Conservation (phyloP, 2,329 filamentous ascomycete species). For the Teratosphaeria viscida region DNA sequence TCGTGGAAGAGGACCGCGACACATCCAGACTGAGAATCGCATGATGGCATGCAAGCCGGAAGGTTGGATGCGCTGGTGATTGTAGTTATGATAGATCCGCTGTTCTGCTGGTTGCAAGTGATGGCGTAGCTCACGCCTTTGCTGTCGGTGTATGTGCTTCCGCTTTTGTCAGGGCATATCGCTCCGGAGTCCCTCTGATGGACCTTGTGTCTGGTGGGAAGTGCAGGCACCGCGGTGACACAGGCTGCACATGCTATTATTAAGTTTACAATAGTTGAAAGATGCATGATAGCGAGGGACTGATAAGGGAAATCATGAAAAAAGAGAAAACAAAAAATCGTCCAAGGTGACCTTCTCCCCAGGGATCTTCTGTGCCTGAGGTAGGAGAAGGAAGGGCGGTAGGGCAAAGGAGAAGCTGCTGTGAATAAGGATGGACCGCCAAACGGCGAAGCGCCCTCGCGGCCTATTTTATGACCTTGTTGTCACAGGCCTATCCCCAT, state of each 20-base stretch:
- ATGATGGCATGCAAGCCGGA: slow-evolving; percentile 2
- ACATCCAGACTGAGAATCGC: slow-evolving; percentile 4
- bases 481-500: neutral
- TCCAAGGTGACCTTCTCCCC: neutral
- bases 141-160: slow-evolving; percentile 3
- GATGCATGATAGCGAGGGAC: neutral
- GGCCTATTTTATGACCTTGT: neutral
- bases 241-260: neutral
- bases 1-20: slow-evolving; percentile 4
- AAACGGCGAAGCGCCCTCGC: neutral
- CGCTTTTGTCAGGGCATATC: slow-evolving; percentile 4
- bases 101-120: slow-evolving; percentile 1
- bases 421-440: too few relatives aligned
- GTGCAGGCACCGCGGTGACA: neutral
- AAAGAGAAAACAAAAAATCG: neutral
- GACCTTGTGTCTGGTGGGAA: neutral
- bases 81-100: neutral
- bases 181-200: neutral
- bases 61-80: slow-evolving; percentile 1
- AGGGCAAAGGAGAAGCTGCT: neutral
- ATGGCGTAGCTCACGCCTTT: slow-evolving; percentile 2
- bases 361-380: neutral
- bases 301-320: neutral
- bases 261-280: neutral
- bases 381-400: neutral